Evolutionary conservation across 176 grass and related monocot species (phyloP).

Genomic region (Cenchrus purpureus): DNA sequence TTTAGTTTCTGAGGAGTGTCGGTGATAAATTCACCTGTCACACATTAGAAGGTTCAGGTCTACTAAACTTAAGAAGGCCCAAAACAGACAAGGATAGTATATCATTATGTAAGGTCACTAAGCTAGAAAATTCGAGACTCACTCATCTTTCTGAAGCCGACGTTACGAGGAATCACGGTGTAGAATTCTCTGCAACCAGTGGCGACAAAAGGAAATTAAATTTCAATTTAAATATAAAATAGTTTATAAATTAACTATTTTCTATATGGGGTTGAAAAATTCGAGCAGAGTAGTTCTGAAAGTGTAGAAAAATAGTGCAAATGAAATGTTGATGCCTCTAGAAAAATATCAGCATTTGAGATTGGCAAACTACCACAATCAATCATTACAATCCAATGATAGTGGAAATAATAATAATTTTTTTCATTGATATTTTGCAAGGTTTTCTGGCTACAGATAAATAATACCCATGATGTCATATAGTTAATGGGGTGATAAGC

Average conservation of each 20-base stretch:
- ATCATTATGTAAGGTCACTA: slow-evolving; percentile 9
- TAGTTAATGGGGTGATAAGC: neutral
- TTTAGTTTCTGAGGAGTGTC: slow-evolving; percentile 86
- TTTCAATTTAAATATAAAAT: slow-evolving; percentile 1
- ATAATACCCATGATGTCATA: neutral
- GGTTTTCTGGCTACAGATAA: slow-evolving; percentile 18
- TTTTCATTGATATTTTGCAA: slow-evolving; percentile 6
- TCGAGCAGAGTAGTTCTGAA: neutral
- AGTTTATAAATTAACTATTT: neutral
- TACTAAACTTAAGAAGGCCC: neutral
- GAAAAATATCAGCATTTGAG: neutral
- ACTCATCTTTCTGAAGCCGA: slow-evolving; percentile 91
- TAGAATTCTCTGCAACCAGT: slow-evolving; percentile 52
- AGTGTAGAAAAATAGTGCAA: too few species aligned
- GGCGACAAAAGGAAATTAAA: slow-evolving; percentile 1
- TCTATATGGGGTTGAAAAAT: neutral
- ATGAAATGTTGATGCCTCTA: too few species aligned
- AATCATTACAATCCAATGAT: too few species aligned
- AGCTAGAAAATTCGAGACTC: slow-evolving; percentile 51
- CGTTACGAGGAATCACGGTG: slow-evolving; percentile 89
- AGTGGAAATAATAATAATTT: too few species aligned
- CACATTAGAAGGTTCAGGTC: slow-evolving; percentile 25
- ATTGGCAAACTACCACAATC: neutral
- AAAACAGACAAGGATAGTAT: too few species aligned
- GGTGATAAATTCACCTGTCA: slow-evolving; percentile 77